phyloP scores from a whole-genome alignment of 768 basidiomycete species.

The Hericium erinaceus region DNA sequence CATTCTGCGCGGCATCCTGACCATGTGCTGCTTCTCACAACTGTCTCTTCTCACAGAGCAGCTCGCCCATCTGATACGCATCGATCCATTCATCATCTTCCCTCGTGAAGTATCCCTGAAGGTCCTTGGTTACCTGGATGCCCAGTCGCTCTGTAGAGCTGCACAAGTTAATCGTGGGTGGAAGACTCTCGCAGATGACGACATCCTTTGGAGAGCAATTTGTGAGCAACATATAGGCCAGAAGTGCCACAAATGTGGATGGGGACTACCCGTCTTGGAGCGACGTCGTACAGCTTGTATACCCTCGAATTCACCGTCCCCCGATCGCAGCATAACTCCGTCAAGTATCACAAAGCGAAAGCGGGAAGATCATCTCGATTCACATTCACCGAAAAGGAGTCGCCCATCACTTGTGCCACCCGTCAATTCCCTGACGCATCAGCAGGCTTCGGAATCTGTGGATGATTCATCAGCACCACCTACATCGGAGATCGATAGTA shows the following conservation, averaged over 20 bases:
- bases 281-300: slow-evolving; percentile 45
- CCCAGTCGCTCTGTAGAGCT: slow-evolving; percentile 86
- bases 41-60: slow-evolving; percentile 93
- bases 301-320: slow-evolving; percentile 30
- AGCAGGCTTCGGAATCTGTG: slow-evolving; percentile 6
- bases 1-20: slow-evolving; percentile 92
- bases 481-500: neutral
- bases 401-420: slow-evolving; percentile 22
- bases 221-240: slow-evolving; percentile 98
- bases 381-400: slow-evolving; percentile 44
- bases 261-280: slow-evolving; percentile 91
- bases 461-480: neutral
- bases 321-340: slow-evolving; percentile 20
- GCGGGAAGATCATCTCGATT: slow-evolving; percentile 20
- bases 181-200: slow-evolving; percentile 88
- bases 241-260: slow-evolving; percentile 94
- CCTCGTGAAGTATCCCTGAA: slow-evolving; percentile 86
- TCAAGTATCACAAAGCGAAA: slow-evolving; percentile 29
- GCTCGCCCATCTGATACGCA: slow-evolving; percentile 84
- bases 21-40: slow-evolving; percentile 99
- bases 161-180: slow-evolving; percentile 84
- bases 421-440: neutral
- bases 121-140: slow-evolving; percentile 83
- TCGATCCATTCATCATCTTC: slow-evolving; percentile 87
- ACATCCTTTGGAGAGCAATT: slow-evolving; percentile 90